These are phyloP conservation scores for Colletotrichum scovillei DNA, from an alignment of 2,329 filamentous ascomycete genomes.

Conservation along the genomic window DNA sequence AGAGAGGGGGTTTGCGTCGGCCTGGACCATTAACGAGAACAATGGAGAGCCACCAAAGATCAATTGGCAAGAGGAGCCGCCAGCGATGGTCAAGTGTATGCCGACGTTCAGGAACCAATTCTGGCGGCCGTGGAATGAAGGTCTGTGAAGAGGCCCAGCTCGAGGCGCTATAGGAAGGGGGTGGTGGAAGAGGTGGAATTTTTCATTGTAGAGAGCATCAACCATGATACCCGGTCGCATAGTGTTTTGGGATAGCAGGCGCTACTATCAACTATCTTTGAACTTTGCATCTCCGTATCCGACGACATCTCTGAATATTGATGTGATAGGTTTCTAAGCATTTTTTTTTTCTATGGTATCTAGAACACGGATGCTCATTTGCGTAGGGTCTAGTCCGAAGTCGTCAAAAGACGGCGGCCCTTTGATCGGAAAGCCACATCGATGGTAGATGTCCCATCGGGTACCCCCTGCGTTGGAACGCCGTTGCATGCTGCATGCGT, in stretches of 20 bases:
- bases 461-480: neutral
- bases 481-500: neutral
- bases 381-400: neutral
- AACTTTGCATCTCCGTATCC: neutral
- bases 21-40: conserved; percentile 23
- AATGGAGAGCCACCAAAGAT: conserved; percentile 46
- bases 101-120: conserved; percentile 52
- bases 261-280: neutral
- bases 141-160: neutral
- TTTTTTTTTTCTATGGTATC: too few relatives aligned
- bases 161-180: neutral
- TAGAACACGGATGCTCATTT: too few relatives aligned
- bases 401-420: neutral
- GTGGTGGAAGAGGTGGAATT: neutral
- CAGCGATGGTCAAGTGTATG: conserved; percentile 61
- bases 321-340: too few relatives aligned
- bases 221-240: conserved; percentile 7
- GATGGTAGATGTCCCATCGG: neutral
- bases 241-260: neutral
- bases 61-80: conserved; percentile 56
- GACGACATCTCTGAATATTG: neutral
- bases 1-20: conserved; percentile 58
- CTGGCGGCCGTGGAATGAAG: conserved; percentile 56
- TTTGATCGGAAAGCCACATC: neutral
- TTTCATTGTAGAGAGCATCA: conserved; percentile 4